A percentile compares a stretch with the other conserved stretches of the same genome.
Conservation (phyloP, 208 protist species). For the Trypanosoma platydactyli region DNA sequence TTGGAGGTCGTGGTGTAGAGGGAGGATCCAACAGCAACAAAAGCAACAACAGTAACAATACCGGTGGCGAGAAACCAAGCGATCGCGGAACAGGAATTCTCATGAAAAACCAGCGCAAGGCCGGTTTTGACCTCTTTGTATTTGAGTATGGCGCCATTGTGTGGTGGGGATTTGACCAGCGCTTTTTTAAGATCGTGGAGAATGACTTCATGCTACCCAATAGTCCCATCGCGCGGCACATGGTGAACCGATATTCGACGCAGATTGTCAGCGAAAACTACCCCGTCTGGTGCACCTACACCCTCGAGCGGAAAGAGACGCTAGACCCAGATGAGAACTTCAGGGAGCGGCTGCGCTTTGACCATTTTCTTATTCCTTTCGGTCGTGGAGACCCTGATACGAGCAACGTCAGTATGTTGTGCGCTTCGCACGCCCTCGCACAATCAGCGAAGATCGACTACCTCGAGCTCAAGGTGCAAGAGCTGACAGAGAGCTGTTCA, state of each 20-base stretch:
- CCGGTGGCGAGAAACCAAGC: constrained; percentile 20
- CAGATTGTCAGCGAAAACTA: constrained; percentile 76
- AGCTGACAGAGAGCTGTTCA: constrained; percentile 62
- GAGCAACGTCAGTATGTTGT: constrained; percentile 67
- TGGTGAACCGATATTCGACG: constrained; percentile 70
- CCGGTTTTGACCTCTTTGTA: constrained; percentile 78
- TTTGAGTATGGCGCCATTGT: constrained; percentile 79
- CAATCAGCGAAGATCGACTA: constrained; percentile 86
- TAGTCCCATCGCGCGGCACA: constrained; percentile 48
- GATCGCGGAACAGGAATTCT: constrained; percentile 6
- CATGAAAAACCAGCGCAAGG: constrained; percentile 19
- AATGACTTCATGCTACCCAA: constrained; percentile 79
- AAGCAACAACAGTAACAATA: constrained; percentile 5
- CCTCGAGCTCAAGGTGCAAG: constrained; percentile 73
- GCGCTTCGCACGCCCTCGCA: constrained; percentile 66
- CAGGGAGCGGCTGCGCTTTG: constrained; percentile 54
- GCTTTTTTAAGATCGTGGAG: constrained; percentile 80
- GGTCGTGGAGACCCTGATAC: constrained; percentile 56
- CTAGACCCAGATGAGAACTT: constrained; percentile 72
- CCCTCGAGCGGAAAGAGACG: constrained; percentile 47
- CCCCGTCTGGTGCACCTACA: constrained; percentile 83
- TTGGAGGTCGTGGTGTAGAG: background rate
- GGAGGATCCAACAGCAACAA: constrained; percentile 14
- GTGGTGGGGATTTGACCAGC: constrained; percentile 81
- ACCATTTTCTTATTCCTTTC: constrained; percentile 79